Conservation (phyloP, 495 filamentous ascomycete species). For the Penicillium pancosmium region DNA sequence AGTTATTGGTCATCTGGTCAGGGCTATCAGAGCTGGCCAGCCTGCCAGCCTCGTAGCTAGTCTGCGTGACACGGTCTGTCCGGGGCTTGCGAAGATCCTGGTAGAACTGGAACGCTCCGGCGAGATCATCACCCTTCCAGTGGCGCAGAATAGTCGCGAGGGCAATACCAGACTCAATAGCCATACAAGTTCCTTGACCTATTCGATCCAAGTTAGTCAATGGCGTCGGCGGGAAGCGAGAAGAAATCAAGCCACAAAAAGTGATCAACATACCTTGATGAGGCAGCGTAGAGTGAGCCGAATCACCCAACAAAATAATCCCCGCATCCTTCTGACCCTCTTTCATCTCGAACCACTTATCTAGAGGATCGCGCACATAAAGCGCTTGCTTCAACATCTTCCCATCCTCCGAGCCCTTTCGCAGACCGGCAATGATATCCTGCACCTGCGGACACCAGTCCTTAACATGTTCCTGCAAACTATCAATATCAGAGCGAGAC, state of each 20-base stretch:
- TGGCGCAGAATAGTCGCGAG: constrained; percentile 32
- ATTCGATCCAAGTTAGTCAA: background rate
- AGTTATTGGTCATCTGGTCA: constrained; percentile 24
- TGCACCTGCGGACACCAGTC: constrained; percentile 38
- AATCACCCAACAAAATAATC: constrained; percentile 35
- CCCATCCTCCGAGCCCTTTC: constrained; percentile 28
- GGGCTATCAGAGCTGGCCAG: constrained; percentile 32
- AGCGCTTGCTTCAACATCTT: constrained; percentile 36
- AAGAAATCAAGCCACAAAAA: too few relatives aligned
- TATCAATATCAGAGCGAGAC: constrained; percentile 35
- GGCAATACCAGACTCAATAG: constrained; percentile 36
- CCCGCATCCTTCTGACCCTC: constrained; percentile 26
- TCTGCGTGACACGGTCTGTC: constrained; percentile 33
- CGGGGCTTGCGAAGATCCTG: constrained; percentile 35
- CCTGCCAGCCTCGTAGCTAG: constrained; percentile 34
- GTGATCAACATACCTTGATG: constrained; percentile 27
- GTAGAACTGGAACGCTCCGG: constrained; percentile 32
- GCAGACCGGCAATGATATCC: constrained; percentile 31
- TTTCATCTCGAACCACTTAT: constrained; percentile 35
- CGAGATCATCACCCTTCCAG: constrained; percentile 29
- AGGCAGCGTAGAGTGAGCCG: constrained; percentile 35
- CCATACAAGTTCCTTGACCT: constrained; percentile 39
- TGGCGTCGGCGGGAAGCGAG: background rate
- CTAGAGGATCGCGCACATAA: constrained; percentile 32
- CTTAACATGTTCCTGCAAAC: constrained; percentile 33